Evolutionary conservation across 2,329 filamentous ascomycete species (phyloP).

Genomic region (Thermoascus crustaceus): DNA sequence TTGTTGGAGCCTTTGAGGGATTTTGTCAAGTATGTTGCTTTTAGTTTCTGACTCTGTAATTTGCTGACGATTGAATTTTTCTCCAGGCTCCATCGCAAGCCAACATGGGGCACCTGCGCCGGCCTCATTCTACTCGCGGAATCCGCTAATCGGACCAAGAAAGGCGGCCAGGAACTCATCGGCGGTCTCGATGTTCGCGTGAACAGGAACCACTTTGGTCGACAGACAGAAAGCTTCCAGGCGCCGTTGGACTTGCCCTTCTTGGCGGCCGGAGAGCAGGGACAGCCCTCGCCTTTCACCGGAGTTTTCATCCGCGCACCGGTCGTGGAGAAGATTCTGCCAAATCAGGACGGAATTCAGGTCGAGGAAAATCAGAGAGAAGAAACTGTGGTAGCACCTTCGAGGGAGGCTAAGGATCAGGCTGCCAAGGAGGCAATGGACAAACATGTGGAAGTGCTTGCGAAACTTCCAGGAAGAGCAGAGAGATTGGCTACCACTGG

Average conservation of each 20-base stretch:
- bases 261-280: constrained; percentile 35
- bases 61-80: constrained; percentile 12
- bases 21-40: constrained; percentile 70
- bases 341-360: constrained; percentile 43
- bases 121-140: constrained; percentile 87
- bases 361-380: constrained; percentile 39
- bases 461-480: constrained; percentile 46
- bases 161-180: constrained; percentile 85
- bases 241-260: constrained; percentile 66
- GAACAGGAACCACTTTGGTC: constrained; percentile 88
- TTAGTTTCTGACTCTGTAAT: background rate
- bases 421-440: constrained; percentile 38
- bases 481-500: constrained; percentile 41
- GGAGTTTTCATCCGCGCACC: constrained; percentile 92
- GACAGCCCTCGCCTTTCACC: constrained; percentile 50
- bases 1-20: constrained; percentile 75
- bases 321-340: constrained; percentile 76
- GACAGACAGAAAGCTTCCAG: constrained; percentile 87
- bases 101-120: constrained; percentile 93
- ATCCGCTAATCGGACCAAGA: constrained; percentile 78
- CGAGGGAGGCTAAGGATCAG: constrained; percentile 39
- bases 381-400: constrained; percentile 51
- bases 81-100: constrained; percentile 61
- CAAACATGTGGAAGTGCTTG: constrained; percentile 51
- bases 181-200: constrained; percentile 86